These are phyloP conservation scores for Xerocomus potaroensis DNA, from an alignment of 768 basidiomycete genomes.

Conservation along the genomic window DNA sequence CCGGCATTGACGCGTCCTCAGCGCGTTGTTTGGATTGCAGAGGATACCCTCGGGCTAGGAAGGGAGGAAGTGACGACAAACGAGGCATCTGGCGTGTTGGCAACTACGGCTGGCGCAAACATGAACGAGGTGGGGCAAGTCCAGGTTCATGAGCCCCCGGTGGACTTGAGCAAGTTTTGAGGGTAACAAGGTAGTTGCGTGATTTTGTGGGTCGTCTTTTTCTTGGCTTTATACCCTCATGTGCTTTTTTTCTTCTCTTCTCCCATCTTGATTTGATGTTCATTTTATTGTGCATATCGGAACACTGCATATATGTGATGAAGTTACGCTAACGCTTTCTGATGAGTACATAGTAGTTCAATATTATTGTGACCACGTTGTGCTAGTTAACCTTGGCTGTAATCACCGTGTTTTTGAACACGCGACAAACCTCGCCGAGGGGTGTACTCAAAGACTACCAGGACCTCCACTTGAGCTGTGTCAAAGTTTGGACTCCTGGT, in stretches of 20 bases:
- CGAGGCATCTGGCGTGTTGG: conserved; percentile 47
- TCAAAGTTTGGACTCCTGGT: no score
- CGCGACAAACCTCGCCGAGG: no score
- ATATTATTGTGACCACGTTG: no score
- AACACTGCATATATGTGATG: conserved; percentile 2
- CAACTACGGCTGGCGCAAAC: conserved; percentile 44
- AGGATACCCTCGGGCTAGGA: conserved; percentile 52
- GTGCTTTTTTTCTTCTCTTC: not conserved
- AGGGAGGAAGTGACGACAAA: conserved; percentile 59
- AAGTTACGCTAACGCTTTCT: not conserved
- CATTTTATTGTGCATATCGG: not conserved
- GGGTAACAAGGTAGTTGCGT: not conserved
- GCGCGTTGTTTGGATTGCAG: conserved; percentile 80
- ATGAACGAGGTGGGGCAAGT: conserved; percentile 65
- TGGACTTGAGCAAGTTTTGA: conserved; percentile 30
- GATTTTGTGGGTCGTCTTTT: not conserved
- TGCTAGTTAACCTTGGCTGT: no score
- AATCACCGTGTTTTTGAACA: no score
- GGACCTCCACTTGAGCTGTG: no score
- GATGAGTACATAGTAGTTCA: no score
- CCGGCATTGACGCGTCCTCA: conserved; percentile 76
- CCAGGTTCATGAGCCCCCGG: conserved; percentile 15
- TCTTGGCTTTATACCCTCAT: not conserved
- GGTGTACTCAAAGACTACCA: no score
- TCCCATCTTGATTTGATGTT: not conserved